Base-by-base conservation (phyloP, 352 stramenopile genomes). In the Thalassiosira exigua region DNA sequence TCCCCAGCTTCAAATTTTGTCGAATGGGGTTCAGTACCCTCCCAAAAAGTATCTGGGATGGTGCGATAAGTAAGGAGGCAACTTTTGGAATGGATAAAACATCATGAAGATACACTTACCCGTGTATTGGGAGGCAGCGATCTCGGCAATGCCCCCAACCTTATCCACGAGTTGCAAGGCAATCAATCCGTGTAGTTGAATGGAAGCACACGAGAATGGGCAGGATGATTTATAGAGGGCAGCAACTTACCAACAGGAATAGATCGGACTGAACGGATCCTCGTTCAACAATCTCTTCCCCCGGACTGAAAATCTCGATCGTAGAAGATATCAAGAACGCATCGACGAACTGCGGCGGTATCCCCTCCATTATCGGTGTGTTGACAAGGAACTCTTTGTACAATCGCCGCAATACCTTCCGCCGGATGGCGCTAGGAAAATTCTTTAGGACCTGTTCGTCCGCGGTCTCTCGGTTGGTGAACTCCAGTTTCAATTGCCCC, bases 331-430 rank as follows among this genome's bases (percentile, higher is more conserved):
- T 44, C 14, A 90, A 70, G 64, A 90, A 90, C 0, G 81, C 81
- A 82, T 90, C 84, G 5, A 90, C 71, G 82, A 90, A 90, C 57
- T 90, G 84, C 17, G 50, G 77, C 57, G 77, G 52, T 17, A 88
- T 69, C 3, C 57, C 77, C 54, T 71, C 57, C 84, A 90, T 87
- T 5, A 90, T 33, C 41, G 82, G 36, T 2, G 77, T 87, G 36
- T 84, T 72, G 0, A 74, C 42, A 21, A 90, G 56, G 32, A 66
- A 50, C 21, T 60, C 14, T 41, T 87, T 41, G 67, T 90, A 90
- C 9, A 89, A 51, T 65, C 71, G 64, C 24, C 84, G 39, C 17
- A 90, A 52, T 39, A 90, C 62, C 52, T 88, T 88, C 39, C 84
- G 76, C 19, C 80, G 71, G 21, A 88, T 53, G n/a, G 73, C 52